Evolutionary conservation across 2,329 filamentous ascomycete genomes (phyloP), one percentile per base, ranked within the genome.

Genomic region (Pseudocercospora vitis): DNA sequence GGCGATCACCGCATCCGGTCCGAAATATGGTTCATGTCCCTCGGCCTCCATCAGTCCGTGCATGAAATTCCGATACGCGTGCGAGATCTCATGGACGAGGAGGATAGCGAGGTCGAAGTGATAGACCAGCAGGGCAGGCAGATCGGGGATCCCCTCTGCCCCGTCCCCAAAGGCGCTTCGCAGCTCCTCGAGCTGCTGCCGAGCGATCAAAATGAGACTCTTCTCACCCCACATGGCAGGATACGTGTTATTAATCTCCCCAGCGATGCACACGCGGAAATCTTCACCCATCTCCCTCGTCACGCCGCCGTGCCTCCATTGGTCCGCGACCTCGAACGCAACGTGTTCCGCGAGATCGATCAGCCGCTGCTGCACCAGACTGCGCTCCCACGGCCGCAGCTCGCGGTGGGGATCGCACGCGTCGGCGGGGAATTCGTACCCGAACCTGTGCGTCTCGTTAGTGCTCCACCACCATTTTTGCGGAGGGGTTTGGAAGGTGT

Each of bases 61-160:
- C 40, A 45, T 45, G 21, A 45, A 14, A 18, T 45, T 45, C 4
- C 21, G 21, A 28, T 45, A 45, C 28, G 40, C 40, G 9, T 45
- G 40, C 7, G 21, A 19, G 23, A 45, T 19, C 19, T 45, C 40
- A 24, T 45, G 40, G 5, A 45, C 18, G 11, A 45, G 11, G 3
- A 23, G 24, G 40, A 45, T 16, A n/a, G 40, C 40, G 40, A 45
- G 26, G 7, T 45, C 40, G 40, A 45, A 45, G 14, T 16, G 39
- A 16, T n/a, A 12, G 12, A 23, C 24, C 23, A 45, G 14, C 8
- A 26, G 23, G 21, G 8, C 19, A 8, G 19, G 23, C 3, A 44
- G 2, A 21, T 44, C 40, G 19, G 4, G n/a, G 7, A 24, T 19
- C n/a, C n/a, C n/a, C 9, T 45, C 4, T 18, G 33, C 33, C 19